Evolutionary conservation across 352 stramenopile species (phyloP).

Genomic region (Elongisporangium undulatum): DNA sequence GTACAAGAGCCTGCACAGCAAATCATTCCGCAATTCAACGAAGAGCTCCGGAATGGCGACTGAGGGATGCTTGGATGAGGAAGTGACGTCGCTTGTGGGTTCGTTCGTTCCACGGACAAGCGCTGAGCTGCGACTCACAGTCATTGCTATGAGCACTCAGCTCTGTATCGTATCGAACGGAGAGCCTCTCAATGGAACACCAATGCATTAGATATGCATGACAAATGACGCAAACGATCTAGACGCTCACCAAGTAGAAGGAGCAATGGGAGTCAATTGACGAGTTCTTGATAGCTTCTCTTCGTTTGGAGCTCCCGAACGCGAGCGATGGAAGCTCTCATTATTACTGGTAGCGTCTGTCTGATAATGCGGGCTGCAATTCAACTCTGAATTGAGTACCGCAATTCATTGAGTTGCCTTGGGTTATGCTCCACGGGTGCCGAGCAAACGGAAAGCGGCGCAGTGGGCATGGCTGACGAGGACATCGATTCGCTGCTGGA

Average conservation of each 20-base stretch:
- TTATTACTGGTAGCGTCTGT: background rate
- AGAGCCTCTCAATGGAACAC: no score
- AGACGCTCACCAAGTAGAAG: no score
- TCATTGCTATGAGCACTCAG: background rate
- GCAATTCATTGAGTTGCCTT: background rate
- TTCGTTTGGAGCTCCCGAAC: no score
- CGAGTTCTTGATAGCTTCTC: no score
- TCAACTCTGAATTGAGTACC: background rate
- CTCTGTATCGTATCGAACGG: background rate
- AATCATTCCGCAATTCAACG: background rate
- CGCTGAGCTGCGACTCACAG: background rate
- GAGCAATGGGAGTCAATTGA: no score
- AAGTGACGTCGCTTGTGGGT: background rate
- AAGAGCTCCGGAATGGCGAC: background rate
- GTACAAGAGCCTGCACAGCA: background rate
- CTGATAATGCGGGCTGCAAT: background rate
- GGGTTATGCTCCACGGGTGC: background rate
- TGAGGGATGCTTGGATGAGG: background rate
- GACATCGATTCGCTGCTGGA: slow-evolving; percentile 83
- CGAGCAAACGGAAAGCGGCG: background rate
- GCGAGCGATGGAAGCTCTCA: no score
- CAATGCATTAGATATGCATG: no score
- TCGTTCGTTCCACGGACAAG: background rate
- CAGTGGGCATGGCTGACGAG: slow-evolving; percentile 47
- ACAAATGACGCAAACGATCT: no score